Conservation (phyloP, 1,284 basidiomycete species). For the Mycosarcoma maydis region DNA sequence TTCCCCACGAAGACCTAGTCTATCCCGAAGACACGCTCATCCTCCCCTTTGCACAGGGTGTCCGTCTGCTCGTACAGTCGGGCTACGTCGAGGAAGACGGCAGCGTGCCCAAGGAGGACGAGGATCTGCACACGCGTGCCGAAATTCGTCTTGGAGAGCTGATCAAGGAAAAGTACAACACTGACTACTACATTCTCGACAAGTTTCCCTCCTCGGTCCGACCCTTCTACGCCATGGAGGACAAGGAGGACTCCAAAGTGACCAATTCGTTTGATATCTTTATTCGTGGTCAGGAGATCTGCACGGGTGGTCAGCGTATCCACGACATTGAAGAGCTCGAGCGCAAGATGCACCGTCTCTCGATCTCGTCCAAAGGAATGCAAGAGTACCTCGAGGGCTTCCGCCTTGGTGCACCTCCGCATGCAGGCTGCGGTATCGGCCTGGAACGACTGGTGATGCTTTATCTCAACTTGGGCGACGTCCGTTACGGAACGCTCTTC, state of each 20-base stretch:
- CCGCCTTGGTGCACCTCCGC: slow-evolving; percentile 62
- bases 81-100: slow-evolving; percentile 63
- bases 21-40: slow-evolving; percentile 68
- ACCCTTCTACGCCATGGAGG: slow-evolving; percentile 81
- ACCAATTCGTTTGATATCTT: slow-evolving; percentile 66
- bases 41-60: slow-evolving; percentile 85
- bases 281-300: slow-evolving; percentile 65
- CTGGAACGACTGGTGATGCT: slow-evolving; percentile 65
- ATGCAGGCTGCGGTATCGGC: slow-evolving; percentile 66
- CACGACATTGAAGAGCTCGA: slow-evolving; percentile 59
- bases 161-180: slow-evolving; percentile 90
- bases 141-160: slow-evolving; percentile 90
- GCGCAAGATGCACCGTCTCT: slow-evolving; percentile 51
- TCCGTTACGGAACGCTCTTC: slow-evolving; percentile 63
- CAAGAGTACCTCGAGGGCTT: slow-evolving; percentile 65
- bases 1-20: slow-evolving; percentile 58
- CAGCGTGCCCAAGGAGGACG: slow-evolving; percentile 53
- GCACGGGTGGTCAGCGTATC: slow-evolving; percentile 66
- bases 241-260: slow-evolving; percentile 70
- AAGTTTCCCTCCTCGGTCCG: slow-evolving; percentile 76
- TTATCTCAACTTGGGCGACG: slow-evolving; percentile 65
- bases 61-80: slow-evolving; percentile 73
- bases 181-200: slow-evolving; percentile 73
- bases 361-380: slow-evolving; percentile 56
- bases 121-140: slow-evolving; percentile 78